A percentile compares a stretch with the other conserved stretches of the same genome.
These are phyloP conservation scores for Anthoceros angustus DNA, from an alignment of 225 moss, liverwort and hornwort species.

Conservation along the genomic window DNA sequence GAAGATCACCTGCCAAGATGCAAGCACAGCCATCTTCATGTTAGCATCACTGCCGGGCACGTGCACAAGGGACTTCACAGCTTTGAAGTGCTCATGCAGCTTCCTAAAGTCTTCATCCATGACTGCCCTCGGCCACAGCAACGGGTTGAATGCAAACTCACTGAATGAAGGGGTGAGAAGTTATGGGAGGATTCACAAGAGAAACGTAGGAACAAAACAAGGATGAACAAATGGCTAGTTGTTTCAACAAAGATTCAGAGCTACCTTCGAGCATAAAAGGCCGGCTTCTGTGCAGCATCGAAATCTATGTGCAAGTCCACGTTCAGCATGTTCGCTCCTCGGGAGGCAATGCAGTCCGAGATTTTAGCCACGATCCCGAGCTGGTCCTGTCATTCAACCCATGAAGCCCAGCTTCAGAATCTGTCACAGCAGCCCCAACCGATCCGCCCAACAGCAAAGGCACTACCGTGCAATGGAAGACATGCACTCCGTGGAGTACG, in stretches of 20 bases:
- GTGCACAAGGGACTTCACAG: conserved; percentile 54
- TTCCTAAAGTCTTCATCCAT: conserved; percentile 75
- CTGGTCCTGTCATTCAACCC: conserved; percentile 50
- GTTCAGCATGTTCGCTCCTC: conserved; percentile 77
- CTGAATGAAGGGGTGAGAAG: conserved; percentile 25
- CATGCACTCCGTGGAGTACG: conserved; percentile 56
- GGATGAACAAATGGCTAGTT: background rate
- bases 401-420: background rate
- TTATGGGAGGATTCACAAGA: conserved; percentile 7
- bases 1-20: conserved; percentile 71
- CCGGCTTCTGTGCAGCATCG: conserved; percentile 43
- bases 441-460: background rate
- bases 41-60: conserved; percentile 46
- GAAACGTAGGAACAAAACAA: conserved; percentile 14
- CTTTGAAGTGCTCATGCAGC: conserved; percentile 43
- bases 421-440: background rate
- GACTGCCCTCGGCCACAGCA: conserved; percentile 65
- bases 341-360: conserved; percentile 62
- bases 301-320: conserved; percentile 94
- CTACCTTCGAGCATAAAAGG: conserved; percentile 93
- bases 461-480: conserved; percentile 69
- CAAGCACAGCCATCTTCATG: conserved; percentile 78
- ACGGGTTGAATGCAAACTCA: conserved; percentile 87
- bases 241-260: background rate
- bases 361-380: conserved; percentile 86